A percentile compares a stretch with the other conserved stretches of the same genome.
Evolutionary conservation across 225 moss, liverwort and hornwort genomes (phyloP).

Genomic region (Marchantia paleacea): DNA sequence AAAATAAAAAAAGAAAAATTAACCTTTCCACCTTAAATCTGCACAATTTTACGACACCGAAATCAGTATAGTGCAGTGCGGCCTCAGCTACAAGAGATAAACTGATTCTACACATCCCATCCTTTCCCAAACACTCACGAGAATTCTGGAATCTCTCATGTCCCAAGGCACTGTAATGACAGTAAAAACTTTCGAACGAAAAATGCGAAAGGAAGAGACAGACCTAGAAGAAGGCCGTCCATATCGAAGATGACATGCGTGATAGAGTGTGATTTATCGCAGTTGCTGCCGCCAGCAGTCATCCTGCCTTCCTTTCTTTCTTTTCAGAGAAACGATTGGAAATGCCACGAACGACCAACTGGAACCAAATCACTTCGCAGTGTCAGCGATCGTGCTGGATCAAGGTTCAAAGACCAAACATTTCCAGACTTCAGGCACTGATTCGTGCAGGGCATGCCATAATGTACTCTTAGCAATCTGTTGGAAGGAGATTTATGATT

Average conservation of each 20-base stretch:
- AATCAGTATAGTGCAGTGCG: too few species aligned
- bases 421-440: too few species aligned
- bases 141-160: slow-evolving; percentile 74
- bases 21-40: too few species aligned
- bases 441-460: too few species aligned
- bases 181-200: slow-evolving; percentile 66
- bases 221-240: slow-evolving; percentile 92
- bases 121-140: slow-evolving; percentile 1
- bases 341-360: neutral
- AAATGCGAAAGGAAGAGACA: neutral
- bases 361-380: too few species aligned
- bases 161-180: slow-evolving; percentile 85
- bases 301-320: neutral
- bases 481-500: too few species aligned
- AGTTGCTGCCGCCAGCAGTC: neutral
- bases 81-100: too few species aligned
- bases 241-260: slow-evolving; percentile 90
- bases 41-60: slow-evolving; percentile 54
- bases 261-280: slow-evolving; percentile 17
- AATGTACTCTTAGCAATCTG: too few species aligned
- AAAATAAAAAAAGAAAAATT: too few species aligned
- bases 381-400: too few species aligned
- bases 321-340: neutral
- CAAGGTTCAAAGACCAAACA: too few species aligned
- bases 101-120: too few species aligned